These are phyloP conservation scores for Tetrahymena thermophila DNA, from an alignment of 73 alveolate genomes.

Conservation along the genomic window DNA sequence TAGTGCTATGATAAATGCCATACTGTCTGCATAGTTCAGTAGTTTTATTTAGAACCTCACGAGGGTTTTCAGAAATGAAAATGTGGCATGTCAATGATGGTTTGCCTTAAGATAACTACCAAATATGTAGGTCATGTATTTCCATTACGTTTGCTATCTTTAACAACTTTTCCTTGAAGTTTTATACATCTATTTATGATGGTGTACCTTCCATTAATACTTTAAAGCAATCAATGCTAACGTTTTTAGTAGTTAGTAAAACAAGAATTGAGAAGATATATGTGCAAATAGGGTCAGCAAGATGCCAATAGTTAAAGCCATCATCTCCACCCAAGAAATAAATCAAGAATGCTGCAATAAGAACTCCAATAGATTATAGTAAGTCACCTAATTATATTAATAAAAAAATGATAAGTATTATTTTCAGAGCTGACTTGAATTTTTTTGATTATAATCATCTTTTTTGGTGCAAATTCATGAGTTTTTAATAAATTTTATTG, in stretches of 20 bases:
- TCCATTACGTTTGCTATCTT: conserved; percentile 49
- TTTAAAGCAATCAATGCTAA: conserved; percentile 68
- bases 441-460: background rate
- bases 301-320: conserved; percentile 24
- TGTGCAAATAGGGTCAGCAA: conserved; percentile 85
- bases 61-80: conserved; percentile 10
- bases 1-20: conserved; percentile 39
- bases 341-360: conserved; percentile 77
- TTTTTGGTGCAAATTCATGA: too few relatives aligned
- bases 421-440: too few relatives aligned
- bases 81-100: conserved; percentile 70
- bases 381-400: conserved; percentile 60
- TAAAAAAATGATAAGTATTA: too few relatives aligned
- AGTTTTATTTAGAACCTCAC: conserved; percentile 14
- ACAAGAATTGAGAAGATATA: conserved; percentile 75
- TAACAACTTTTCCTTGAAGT: background rate
- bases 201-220: conserved; percentile 87
- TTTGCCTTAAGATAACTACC: conserved; percentile 80
- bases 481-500: too few relatives aligned
- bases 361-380: conserved; percentile 76
- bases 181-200: conserved; percentile 7
- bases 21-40: conserved; percentile 18
- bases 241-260: conserved; percentile 76
- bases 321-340: conserved; percentile 48
- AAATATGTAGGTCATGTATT: conserved; percentile 84